Evolutionary conservation across 805 yeast species (phyloP).

Genomic region (Pichia insulana): DNA sequence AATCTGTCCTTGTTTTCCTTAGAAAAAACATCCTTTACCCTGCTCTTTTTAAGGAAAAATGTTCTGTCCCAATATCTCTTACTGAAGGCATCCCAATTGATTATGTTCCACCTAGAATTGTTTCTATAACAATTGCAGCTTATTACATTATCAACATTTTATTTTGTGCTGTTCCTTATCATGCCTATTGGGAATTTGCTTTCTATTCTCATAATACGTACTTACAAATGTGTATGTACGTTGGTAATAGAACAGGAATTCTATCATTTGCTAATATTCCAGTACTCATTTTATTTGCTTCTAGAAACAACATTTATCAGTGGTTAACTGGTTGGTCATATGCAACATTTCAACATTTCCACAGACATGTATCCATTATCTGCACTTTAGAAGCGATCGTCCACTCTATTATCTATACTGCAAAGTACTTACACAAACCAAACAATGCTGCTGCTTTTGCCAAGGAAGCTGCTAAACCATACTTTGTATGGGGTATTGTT

Average conservation of each 20-base stretch:
- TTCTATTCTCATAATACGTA: constrained; percentile 1
- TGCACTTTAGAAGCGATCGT: constrained; percentile 10
- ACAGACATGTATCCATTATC: constrained; percentile 40
- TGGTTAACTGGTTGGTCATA: constrained; percentile 37
- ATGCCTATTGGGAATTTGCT: background rate
- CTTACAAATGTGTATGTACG: background rate
- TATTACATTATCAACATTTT: constrained; percentile 5
- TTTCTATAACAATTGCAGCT: constrained; percentile 3
- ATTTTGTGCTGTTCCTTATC: constrained; percentile 9
- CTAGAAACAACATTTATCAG: constrained; percentile 36
- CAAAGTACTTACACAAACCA: background rate
- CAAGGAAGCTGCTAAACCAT: constrained; percentile 1
- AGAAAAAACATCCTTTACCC: constrained; percentile 6
- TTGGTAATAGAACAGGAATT: constrained; percentile 30
- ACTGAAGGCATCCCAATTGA: background rate
- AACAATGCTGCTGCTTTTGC: background rate
- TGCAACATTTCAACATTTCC: constrained; percentile 42
- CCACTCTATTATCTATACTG: background rate
- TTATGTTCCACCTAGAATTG: constrained; percentile 10
- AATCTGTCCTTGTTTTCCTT: background rate
- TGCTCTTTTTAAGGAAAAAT: constrained; percentile 8
- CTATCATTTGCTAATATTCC: constrained; percentile 33
- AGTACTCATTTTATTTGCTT: constrained; percentile 35
- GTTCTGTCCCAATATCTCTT: constrained; percentile 3
- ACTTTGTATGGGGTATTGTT: constrained; percentile 28